A percentile compares a stretch with the other conserved stretches of the same genome.
phyloP scores from a whole-genome alignment of 371 early-diverging fungal genomes.

The Blastocladiella emersonii region DNA sequence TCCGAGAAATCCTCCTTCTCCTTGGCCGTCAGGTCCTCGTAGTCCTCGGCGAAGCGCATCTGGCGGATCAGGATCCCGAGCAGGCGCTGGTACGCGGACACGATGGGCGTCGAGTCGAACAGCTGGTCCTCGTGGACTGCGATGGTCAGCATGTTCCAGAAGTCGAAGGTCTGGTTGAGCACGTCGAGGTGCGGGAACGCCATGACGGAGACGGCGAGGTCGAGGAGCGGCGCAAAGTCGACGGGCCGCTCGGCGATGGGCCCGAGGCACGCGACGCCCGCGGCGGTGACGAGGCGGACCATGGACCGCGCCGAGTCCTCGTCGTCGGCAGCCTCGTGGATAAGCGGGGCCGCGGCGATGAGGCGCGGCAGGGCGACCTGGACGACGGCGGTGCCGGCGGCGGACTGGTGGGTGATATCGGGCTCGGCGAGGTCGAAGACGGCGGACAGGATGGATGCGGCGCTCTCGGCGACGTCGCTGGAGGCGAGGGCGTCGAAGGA shows the following conservation, averaged over 20 bases:
- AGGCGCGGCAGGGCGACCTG: constrained; percentile 35
- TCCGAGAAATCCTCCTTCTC: constrained; percentile 87
- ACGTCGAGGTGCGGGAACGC: constrained; percentile 49
- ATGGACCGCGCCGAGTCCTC: constrained; percentile 53
- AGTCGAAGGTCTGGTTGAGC: constrained; percentile 64
- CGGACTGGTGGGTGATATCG: constrained; percentile 11
- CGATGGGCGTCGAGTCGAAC: too few relatives aligned
- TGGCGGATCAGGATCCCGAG: constrained; percentile 71
- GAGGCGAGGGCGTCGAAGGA: constrained; percentile 57
- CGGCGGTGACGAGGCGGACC: constrained; percentile 68
- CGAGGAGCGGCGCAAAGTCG: constrained; percentile 49
- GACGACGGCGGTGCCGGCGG: constrained; percentile 34
- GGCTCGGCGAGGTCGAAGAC: constrained; percentile 63
- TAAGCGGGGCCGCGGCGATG: background rate
- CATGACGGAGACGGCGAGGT: constrained; percentile 57
- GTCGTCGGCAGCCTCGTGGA: constrained; percentile 30
- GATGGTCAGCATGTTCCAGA: constrained; percentile 74
- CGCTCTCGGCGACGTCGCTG: constrained; percentile 60
- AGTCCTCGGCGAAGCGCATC: constrained; percentile 61
- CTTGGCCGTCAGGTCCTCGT: constrained; percentile 54
- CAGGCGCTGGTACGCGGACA: constrained; percentile 33
- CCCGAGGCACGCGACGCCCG: constrained; percentile 69
- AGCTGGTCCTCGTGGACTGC: constrained; percentile 23
- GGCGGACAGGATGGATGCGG: constrained; percentile 68
- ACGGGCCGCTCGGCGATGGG: constrained; percentile 48